Evolutionary conservation across 108 stramenopile genomes (phyloP).

Genomic region (Nannochloropsis gaditana): DNA sequence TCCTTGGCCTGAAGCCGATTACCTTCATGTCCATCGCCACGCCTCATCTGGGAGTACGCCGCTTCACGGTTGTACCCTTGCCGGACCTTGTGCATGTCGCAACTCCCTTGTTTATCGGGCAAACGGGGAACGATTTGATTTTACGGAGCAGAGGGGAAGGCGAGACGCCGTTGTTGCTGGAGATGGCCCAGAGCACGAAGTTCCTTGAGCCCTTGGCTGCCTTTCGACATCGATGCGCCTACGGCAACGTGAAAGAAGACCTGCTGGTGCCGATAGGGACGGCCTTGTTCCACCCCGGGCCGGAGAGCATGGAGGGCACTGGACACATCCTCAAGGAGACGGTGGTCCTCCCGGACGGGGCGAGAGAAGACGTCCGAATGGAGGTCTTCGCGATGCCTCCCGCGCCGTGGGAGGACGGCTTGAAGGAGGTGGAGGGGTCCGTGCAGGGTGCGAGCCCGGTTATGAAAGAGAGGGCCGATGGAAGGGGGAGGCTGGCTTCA

Average conservation of each 20-base stretch:
- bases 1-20: neutral
- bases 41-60: constrained; percentile 52
- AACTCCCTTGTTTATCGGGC: constrained; percentile 35
- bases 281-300: constrained; percentile 36
- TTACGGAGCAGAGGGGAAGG: neutral
- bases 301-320: neutral
- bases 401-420: neutral
- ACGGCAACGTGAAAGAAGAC: constrained; percentile 51
- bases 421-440: neutral
- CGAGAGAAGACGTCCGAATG: neutral
- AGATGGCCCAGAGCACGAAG: constrained; percentile 45
- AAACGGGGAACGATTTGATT: constrained; percentile 49
- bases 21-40: constrained; percentile 42
- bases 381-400: neutral
- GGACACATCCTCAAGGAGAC: neutral
- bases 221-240: constrained; percentile 44
- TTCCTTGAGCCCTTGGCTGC: constrained; percentile 50
- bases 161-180: constrained; percentile 32
- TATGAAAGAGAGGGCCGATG: neutral
- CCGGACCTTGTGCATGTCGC: constrained; percentile 34
- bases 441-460: neutral
- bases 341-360: neutral
- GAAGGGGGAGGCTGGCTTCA: neutral
- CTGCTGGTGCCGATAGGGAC: constrained; percentile 50
- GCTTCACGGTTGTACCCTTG: constrained; percentile 43